Conservation (phyloP, 1,284 basidiomycete genomes). For the Puccinia polysora region DNA sequence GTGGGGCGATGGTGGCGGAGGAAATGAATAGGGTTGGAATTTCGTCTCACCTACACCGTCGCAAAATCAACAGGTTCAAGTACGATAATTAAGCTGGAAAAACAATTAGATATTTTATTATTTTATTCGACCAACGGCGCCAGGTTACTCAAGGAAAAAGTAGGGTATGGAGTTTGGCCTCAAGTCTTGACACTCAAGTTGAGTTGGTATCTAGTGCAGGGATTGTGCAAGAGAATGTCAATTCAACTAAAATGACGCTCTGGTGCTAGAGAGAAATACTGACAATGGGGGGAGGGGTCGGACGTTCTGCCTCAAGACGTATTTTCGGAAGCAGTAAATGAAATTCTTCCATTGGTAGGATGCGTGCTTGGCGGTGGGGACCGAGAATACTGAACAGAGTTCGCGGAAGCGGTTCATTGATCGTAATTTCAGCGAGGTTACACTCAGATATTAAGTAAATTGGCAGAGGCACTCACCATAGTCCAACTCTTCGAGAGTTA, state of each 20-base stretch:
- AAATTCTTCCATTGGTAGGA: constrained; percentile 35
- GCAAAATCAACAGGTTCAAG: too few species aligned
- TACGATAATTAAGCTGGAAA: too few species aligned
- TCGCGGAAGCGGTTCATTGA: not conserved
- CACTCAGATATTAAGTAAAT: too few species aligned
- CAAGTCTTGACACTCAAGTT: constrained; percentile 9
- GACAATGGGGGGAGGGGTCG: constrained; percentile 28
- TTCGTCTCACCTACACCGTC: too few species aligned
- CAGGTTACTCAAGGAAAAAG: too few species aligned
- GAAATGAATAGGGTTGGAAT: too few species aligned
- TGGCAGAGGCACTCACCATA: constrained; percentile 7
- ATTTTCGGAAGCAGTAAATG: constrained; percentile 14
- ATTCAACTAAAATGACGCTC: too few species aligned
- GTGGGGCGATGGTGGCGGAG: too few species aligned
- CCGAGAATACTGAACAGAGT: constrained; percentile 25
- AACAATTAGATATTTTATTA: too few species aligned
- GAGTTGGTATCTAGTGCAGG: constrained; percentile 1
- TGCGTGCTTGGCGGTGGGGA: constrained; percentile 33
- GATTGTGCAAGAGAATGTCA: not conserved
- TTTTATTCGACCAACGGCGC: too few species aligned
- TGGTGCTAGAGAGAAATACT: not conserved
- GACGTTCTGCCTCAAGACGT: constrained; percentile 23
- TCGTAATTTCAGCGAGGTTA: not conserved
- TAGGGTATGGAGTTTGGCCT: too few species aligned
- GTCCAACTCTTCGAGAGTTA: constrained; percentile 50